Evolutionary conservation across 108 stramenopile genomes (phyloP).

Genomic region (Skeletonema tropicum): DNA sequence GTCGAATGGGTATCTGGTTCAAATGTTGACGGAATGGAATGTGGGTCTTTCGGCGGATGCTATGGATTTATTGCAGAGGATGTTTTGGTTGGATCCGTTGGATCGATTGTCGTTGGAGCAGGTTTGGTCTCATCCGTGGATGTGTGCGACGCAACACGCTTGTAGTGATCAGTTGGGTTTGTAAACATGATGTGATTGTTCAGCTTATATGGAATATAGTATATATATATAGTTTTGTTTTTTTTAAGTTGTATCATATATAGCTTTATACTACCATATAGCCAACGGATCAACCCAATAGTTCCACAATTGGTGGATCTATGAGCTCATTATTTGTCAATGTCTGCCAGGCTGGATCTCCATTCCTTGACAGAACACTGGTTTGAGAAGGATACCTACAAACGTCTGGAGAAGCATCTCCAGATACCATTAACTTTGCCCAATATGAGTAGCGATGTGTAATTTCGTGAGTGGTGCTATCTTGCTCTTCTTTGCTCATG

Average conservation of each 20-base stretch:
- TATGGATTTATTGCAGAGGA: constrained; percentile 85
- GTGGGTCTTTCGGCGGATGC: constrained; percentile 72
- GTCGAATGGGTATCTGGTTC: constrained; percentile 79
- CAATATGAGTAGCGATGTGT: constrained; percentile 66
- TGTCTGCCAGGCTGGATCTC: constrained; percentile 60
- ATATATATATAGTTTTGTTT: too few relatives aligned
- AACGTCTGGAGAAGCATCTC: constrained; percentile 62
- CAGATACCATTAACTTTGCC: constrained; percentile 66
- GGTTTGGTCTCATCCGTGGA: constrained; percentile 86
- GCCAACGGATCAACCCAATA: constrained; percentile 33
- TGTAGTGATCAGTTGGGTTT: background rate
- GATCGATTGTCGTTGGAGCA: constrained; percentile 85
- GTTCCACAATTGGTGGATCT: constrained; percentile 70
- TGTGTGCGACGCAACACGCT: constrained; percentile 25
- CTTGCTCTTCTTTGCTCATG: constrained; percentile 77
- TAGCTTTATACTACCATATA: too few relatives aligned
- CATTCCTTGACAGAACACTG: constrained; percentile 52
- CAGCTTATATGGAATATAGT: background rate
- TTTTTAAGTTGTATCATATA: too few relatives aligned
- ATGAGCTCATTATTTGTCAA: constrained; percentile 37
- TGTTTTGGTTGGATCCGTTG: constrained; percentile 84
- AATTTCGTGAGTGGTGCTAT: constrained; percentile 42
- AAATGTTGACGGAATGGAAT: constrained; percentile 85
- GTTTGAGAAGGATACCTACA: constrained; percentile 74
- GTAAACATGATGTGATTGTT: background rate